Evolutionary conservation across 441 rosid genomes (phyloP), one percentile per base, ranked within the genome.

Genomic region (Populus hybrid): DNA sequence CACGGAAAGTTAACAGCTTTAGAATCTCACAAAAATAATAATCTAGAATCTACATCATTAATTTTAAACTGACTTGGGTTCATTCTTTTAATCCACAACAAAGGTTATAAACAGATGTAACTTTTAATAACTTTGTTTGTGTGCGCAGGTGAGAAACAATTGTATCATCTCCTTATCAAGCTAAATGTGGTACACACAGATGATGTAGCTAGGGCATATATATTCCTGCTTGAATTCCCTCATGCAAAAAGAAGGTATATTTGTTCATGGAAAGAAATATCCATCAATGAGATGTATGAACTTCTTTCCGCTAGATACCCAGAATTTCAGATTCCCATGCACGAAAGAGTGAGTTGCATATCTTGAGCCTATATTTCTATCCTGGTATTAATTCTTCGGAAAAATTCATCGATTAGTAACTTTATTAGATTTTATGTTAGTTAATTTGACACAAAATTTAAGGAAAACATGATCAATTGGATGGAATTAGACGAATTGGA

Each of bases 161-260:
- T 50, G 59, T 50, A 50, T 50, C 7, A 50, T 50, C n/a, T 50
- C 7, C 42, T 79, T 36, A 21, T 33, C 11, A 82, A 68, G 7
- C 3, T 2, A 8, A 45, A 67, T 0, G 24, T 83, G 83, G 85
- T 87, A 9, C 86, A 87, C 23, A 67, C 74, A 2, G 85, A 85
- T 64, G 87, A 83, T 2, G 77, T 80, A 35, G 79, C 78, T 2
- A 74, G 53, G 42, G 87, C 90, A 16, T 83, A 85, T 11, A 82
- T 87, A 40, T 85, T 80, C 77, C 81, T 82, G 45, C 76, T 85
- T 26, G 83, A 85, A 63, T 38, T 35, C 26, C 78, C 82, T 11
- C 50, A 72, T 9, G 79, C 84, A 38, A 73, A 79, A 35, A 87
- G 88, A 21, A 83, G 88, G 33, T 82, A 85, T 61, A 80, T 73